Evolutionary conservation across 192 early-diverging fungal species (phyloP), one percentile per base, ranked within the genome.

Genomic region (Entophlyctis luteolus): DNA sequence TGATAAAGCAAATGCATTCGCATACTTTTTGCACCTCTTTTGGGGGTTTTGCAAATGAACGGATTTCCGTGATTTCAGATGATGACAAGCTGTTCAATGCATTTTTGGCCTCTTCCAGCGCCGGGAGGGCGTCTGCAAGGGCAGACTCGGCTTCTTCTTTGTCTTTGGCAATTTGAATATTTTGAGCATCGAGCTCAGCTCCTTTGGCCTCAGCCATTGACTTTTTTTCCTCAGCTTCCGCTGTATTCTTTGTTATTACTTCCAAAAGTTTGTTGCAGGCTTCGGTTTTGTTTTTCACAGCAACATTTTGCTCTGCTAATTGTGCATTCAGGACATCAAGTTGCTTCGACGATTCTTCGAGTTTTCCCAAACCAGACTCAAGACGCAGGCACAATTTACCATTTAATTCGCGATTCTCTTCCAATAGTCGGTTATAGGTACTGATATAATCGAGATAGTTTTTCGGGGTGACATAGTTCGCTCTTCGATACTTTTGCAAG

Each of bases 101-200:
- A 47, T 78, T 47, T 46, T 80, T 70, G 45, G 83, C 83, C 65
- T 85, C 77, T 48, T 85, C 83, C 4, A 85, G 71, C 2, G 83
- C 83, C 6, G 83, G 83, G 18, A 85, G 66, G 1, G 84, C 82
- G 68, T 86, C 84, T 8, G 78, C 78, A 35, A 86, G 72, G 18
- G 84, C 84, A 16, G 71, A 78, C 59, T 86, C 84, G 23, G 84
- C 84, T 79, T 86, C 84, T 62, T 86, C 84, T 60, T 86, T 86
- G 50, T 86, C 84, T 69, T 83, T 86, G 20, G 84, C 84, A 71
- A 86, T 86, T 70, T 86, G 84, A 14, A 76, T 65, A 37, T 77
- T 77, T 59, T 85, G 83, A 3, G 65, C 71, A 54, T 82, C 81
- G 36, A 85, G 55, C 48, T 85, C 83, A 8, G 53, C 60, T 48